Base-by-base conservation (phyloP, 192 early-diverging fungal genomes). In the Coemansia sp. region DNA sequence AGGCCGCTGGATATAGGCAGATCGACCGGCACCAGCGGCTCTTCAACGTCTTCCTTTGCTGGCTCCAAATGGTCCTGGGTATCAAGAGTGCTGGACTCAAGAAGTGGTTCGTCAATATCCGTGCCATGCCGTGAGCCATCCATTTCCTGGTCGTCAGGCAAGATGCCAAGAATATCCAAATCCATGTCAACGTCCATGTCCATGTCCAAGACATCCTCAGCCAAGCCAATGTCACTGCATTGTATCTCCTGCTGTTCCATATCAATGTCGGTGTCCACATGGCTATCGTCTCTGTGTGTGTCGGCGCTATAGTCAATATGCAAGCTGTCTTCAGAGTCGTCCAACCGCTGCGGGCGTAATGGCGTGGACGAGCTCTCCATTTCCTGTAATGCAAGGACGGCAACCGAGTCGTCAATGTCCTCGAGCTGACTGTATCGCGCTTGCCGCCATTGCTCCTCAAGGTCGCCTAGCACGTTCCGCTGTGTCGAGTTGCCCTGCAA, bases 171-270 rank as follows among this genome's bases (percentile, higher is more conserved):
- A 17, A 59, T 61, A 42, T 67, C 64, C 47, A 56, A 3, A 37
- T 65, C 62, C 47, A 71, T 35, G 40, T 65, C 69, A 36, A 65
- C 55, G 21, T 57, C 70, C 60, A 74, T 63, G 23, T 61, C 70
- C 55, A 69, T 58, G 32, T 68, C 65, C 45, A 68, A 22, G 19
- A 74, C 35, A 36, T 74, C 70, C 2, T 63, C 71, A 13, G 65
- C 72, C 27, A 76, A 61, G 25, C 34, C 52, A 14, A 62, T 55
- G 19, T 65, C 66, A 23, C 26, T 47, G 23, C 45, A 47, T 9
- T 25, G 45, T 29, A 47, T 29, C 27, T 51, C 38, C 8, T 27
- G 17, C 21, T 51, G 35, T 13, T 42, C n/a, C 37, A 35, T 37
- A n/a, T 39, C 48, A 23, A 27, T 49, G 14, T 43, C 48, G 18